Percentiles rank a stretch among this genome's conserved stretches.
Conservation (phyloP, 768 basidiomycete species). For the Suillus alpinus region DNA sequence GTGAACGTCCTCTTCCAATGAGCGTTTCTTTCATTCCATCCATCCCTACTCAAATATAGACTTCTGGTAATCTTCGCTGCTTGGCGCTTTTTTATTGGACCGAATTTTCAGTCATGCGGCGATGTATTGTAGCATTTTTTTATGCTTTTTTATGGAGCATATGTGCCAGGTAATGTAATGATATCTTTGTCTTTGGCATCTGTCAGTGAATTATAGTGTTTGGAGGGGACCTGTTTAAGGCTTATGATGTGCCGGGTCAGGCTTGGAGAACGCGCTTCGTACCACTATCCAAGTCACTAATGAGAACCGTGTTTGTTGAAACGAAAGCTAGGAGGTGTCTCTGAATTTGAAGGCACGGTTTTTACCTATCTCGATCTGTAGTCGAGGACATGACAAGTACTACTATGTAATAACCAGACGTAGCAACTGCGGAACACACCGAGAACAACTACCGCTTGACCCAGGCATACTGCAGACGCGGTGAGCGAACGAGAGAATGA, state of each 20-base stretch:
- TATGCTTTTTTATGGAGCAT: constrained; percentile 3
- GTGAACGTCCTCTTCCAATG: constrained; percentile 59
- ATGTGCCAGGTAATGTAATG: constrained; percentile 1
- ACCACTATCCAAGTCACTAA: too few species aligned
- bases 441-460: constrained; percentile 75
- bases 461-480: constrained; percentile 72
- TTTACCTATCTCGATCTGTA: too few species aligned
- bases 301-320: too few species aligned
- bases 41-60: neutral
- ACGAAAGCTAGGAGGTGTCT: too few species aligned
- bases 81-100: neutral
- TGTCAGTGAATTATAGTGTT: neutral
- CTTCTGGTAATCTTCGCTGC: constrained; percentile 1
- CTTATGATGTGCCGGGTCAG: too few species aligned
- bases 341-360: too few species aligned
- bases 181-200: neutral
- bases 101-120: neutral
- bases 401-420: neutral
- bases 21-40: constrained; percentile 3
- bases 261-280: too few species aligned
- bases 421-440: neutral
- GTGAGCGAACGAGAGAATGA: neutral
- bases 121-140: constrained; percentile 3
- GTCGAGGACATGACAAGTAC: too few species aligned
- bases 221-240: too few species aligned